Base-by-base conservation (phyloP, 768 basidiomycete genomes). In the Russula ochroleuca region DNA sequence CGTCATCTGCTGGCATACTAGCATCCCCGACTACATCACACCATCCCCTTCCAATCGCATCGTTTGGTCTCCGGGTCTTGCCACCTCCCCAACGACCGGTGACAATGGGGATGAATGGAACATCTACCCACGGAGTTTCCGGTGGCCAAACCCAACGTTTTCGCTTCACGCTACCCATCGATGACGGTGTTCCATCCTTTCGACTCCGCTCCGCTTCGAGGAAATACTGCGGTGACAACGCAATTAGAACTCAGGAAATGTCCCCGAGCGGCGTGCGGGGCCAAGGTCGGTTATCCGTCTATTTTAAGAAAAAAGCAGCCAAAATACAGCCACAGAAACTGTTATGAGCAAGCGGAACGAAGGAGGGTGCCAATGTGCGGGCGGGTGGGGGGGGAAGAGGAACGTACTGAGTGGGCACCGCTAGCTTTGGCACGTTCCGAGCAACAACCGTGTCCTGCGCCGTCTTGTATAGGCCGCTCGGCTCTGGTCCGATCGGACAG, bases 381-480 rank as follows among this genome's bases (percentile, higher is more conserved):
- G 15, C 6, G 7, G 1, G 37, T 5, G 10, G 7, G 1, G 37
- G 4, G 10, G 4, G 28, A 11, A 31, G 15, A 43, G n/a, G 38
- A 19, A 28, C 63, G 21, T 55, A 59, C 63, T 11, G 45, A 40
- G 52, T 54, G 19, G 63, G 63, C 13, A 64, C 25, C 14, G 47
- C 47, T 10, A 64, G 52, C 52, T 64, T 64, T 7, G 57, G 63
- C 14, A 64, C 57, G 8, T 64, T 53, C 28, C 58, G 40, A 31
- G 38, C 31, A 13, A 59, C 25, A 17, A 59, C 25, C 38, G 63
- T 64, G 21, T 64, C 63, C 17, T 55, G 63, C 13, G 63, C 57
- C 8, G 63, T 64, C 28, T 64, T 64, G 52, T 64, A 64, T 11
- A 64, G 58, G 5, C 63, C 63, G 47, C 47, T 55, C 21, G 63